Evolutionary conservation across 176 grass and related monocot genomes (phyloP), one percentile per base, ranked within the genome.

Genomic region (Carex parvula): DNA sequence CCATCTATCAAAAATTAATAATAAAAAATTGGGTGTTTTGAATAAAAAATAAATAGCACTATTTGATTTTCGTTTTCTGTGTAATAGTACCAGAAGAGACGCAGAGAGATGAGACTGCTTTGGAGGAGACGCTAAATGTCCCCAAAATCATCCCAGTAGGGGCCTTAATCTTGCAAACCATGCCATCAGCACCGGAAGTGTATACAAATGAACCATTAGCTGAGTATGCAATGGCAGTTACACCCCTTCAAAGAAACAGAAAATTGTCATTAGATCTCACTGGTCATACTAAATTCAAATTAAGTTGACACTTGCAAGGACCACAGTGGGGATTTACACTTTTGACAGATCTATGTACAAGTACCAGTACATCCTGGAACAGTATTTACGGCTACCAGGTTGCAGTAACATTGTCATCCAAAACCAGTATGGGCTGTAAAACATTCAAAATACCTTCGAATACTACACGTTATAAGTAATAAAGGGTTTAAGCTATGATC

Each of bases 141-240:
- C 32, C 83, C 18, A 88, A 20, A 42, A 90, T 82, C 26, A 52
- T 87, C 8, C 96, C 96, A 60, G 83, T 88, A 39, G 88, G 70
- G 48, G 72, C 83, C 70, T 95, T 88, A 73, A 95, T 95, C 88
- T 89, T 89, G 83, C 93, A 99, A 84, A 99, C 93, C 85, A 99
- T 92, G 80, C 96, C 96, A 92, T 99, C 93, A 82, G 80, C 88
- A 16, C 93, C 96, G 62, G 88, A 67, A 33, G 93, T 95, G 79
- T 93, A 99, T 64, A 99, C 65, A 35, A 5, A 89, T 3, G 54
- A 90, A 42, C 70, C 86, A 84, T 86, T 76, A 53, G 61, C 84
- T 2, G 90, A 92, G 86, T 87, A 95, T 21, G 89, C 83, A 86
- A 99, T 87, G 81, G 88, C 89, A 2, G 81, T 94, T 75, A 99